These are phyloP conservation scores for Populus alba DNA, from an alignment of 345 rosid species.

Conservation along the genomic window DNA sequence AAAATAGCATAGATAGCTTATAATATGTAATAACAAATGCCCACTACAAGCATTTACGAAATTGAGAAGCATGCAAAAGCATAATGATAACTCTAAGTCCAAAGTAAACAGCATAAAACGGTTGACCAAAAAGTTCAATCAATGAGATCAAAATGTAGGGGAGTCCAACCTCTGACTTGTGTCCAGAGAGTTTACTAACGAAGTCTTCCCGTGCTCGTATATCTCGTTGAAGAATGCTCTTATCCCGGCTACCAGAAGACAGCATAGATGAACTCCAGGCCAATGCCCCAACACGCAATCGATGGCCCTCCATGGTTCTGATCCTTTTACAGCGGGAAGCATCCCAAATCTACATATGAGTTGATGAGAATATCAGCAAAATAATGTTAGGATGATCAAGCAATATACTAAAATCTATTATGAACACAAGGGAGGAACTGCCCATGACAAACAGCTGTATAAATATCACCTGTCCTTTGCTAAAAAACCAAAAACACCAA, in stretches of 20 bases:
- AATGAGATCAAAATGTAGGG: neutral
- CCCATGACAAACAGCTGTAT: neutral
- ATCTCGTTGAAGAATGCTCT: constrained; percentile 87
- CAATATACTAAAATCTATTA: constrained; percentile 3
- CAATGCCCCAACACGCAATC: constrained; percentile 84
- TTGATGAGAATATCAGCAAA: constrained; percentile 3
- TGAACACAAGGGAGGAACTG: neutral
- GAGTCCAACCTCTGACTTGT: constrained; percentile 83
- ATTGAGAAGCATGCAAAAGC: neutral
- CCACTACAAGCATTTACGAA: constrained; percentile 3
- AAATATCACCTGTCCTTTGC: neutral
- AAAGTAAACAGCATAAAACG: neutral
- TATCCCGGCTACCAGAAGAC: constrained; percentile 97
- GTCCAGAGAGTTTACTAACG: constrained; percentile 85
- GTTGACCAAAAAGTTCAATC: constrained; percentile 8
- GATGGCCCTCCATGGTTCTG: constrained; percentile 97
- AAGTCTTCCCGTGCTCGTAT: constrained; percentile 74
- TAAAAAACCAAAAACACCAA: neutral
- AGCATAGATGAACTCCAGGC: constrained; percentile 87
- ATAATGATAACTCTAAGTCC: constrained; percentile 3
- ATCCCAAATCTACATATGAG: constrained; percentile 77
- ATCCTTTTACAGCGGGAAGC: constrained; percentile 68
- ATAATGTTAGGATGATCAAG: neutral
- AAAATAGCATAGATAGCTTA: constrained; percentile 2
- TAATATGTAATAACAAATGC: neutral